Evolutionary conservation across 164 flowering plant genomes (phyloP).

Genomic region (Magnolia changhungtana): DNA sequence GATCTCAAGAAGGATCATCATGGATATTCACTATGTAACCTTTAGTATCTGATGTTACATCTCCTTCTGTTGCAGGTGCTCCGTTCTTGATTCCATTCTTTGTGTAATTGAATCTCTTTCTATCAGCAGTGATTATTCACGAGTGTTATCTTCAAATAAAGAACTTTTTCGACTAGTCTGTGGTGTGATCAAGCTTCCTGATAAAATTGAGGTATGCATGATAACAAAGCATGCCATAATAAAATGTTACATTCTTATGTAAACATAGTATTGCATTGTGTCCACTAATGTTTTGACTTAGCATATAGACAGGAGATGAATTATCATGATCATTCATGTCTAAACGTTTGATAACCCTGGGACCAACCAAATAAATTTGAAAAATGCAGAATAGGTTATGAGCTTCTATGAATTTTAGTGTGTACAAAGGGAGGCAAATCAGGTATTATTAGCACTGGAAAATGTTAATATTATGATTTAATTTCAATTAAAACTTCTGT

Average conservation of each 20-base stretch:
- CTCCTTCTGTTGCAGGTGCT: conserved; percentile 46
- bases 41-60: background rate
- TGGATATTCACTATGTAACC: background rate
- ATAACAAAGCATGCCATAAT: background rate
- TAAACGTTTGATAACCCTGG: too few species aligned
- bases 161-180: conserved; percentile 48
- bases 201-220: conserved; percentile 70
- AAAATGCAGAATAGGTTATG: too few species aligned
- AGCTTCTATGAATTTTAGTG: too few species aligned
- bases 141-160: conserved; percentile 52
- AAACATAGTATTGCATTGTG: background rate
- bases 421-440: too few species aligned
- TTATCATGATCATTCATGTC: too few species aligned
- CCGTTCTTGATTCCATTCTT: conserved; percentile 70
- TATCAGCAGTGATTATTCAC: conserved; percentile 48
- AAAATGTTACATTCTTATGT: background rate
- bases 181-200: conserved; percentile 64
- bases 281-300: background rate
- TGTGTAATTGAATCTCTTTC: conserved; percentile 80
- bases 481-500: too few species aligned
- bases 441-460: too few species aligned
- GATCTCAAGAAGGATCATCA: background rate
- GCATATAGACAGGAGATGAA: too few species aligned
- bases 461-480: too few species aligned
- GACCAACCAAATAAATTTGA: too few species aligned